Base-by-base conservation (phyloP, 83 land plant genomes). In the Isoetes engelmannii region DNA sequence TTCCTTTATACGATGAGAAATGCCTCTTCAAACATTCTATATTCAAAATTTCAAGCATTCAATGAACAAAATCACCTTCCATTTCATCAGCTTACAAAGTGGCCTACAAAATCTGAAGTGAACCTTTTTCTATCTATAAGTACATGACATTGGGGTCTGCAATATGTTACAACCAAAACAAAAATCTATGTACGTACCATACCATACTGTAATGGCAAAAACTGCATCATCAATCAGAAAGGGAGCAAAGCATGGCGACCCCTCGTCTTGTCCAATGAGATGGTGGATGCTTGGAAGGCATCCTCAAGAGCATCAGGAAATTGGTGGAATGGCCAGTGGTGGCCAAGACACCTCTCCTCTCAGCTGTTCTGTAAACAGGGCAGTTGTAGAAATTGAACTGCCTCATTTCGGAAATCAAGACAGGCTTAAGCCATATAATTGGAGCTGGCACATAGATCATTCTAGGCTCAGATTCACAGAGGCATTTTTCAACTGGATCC, bases 311-410 rank as follows among this genome's bases (percentile, higher is more conserved):
- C 81, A 79, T 79, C 7, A 79, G 56, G 45, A 79, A 79, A 43
- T 79, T 79, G 1, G 81, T 79, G 0, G 81, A 79, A 65, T 79
- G 81, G 7, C 81, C 81, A 5, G 81, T 79, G 20, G 81, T 79
- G 12, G 81, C 81, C 41, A 79, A 44, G 18, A 79, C 81, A 4
- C 81, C 81, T 47, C 78, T 45, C 57, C 81, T 69, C 57, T 79
- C 81, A 5, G 72, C 78, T 0, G 81, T 79, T 50, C 81, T 54
- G 17, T 79, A 79, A 5, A 70, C 78, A 0, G 81, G 81, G 56
- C 81, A 79, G 53, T 74, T 79, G 61, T 79, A 79, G 45, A 55
- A 54, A 4, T 53, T 49, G 1, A 56, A 70, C 4, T 63, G 48
- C 47, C 21, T 47, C 8, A 79, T 77, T 21, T 74, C 79, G 3